Percentiles rank a stretch among this genome's conserved stretches.
phyloP scores from a whole-genome alignment of 2,329 filamentous ascomycete genomes.

The Phialophora chinensis region DNA sequence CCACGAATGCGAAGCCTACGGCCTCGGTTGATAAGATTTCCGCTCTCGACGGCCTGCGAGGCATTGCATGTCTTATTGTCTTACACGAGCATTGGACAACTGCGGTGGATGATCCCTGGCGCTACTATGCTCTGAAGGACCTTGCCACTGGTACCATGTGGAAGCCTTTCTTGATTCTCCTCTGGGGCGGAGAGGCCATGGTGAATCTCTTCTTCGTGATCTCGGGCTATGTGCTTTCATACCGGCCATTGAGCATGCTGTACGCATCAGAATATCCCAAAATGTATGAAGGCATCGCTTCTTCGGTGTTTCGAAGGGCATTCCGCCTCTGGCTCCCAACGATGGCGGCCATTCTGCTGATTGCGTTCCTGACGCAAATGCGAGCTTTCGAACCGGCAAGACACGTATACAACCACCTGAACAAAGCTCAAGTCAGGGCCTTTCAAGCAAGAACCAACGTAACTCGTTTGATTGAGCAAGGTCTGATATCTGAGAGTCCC shows the following conservation, averaged over 20 bases:
- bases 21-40: constrained; percentile 20
- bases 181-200: constrained; percentile 26
- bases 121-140: neutral
- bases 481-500: too few relatives aligned
- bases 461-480: neutral
- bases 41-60: constrained; percentile 49
- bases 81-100: constrained; percentile 31
- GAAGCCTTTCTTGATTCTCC: constrained; percentile 23
- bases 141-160: constrained; percentile 21
- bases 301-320: constrained; percentile 50
- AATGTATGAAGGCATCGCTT: constrained; percentile 43
- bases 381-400: constrained; percentile 15
- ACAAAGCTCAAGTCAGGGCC: neutral
- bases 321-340: constrained; percentile 51
- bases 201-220: constrained; percentile 57
- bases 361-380: constrained; percentile 33
- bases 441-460: too few relatives aligned
- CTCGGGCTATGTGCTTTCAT: constrained; percentile 55
- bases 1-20: neutral
- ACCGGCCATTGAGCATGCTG: constrained; percentile 45
- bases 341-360: constrained; percentile 47
- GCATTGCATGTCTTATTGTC: constrained; percentile 47
- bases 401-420: constrained; percentile 10
- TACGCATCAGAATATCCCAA: constrained; percentile 7
- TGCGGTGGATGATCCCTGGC: constrained; percentile 21